These are phyloP conservation scores for Boechera divaricarpa DNA, from an alignment of 345 rosid genomes.

Conservation along the genomic window DNA sequence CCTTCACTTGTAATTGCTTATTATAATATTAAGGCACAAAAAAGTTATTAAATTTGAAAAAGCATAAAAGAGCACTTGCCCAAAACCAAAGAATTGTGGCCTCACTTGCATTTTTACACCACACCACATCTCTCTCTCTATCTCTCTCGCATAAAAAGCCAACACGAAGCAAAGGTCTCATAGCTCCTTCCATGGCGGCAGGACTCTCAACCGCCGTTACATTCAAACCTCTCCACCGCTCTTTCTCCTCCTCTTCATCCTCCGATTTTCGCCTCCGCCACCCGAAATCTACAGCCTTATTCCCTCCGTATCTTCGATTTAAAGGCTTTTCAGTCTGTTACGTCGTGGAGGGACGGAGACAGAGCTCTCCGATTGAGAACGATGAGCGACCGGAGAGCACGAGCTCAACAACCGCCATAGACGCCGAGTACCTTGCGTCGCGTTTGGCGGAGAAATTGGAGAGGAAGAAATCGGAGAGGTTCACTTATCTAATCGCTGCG, in stretches of 20 bases:
- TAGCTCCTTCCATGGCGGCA: conserved; percentile 65
- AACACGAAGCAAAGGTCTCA: background rate
- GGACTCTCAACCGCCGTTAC: conserved; percentile 57
- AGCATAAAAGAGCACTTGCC: background rate
- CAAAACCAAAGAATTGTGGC: conserved; percentile 45
- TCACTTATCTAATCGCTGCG: conserved; percentile 79
- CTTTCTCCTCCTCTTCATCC: conserved; percentile 31
- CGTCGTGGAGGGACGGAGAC: conserved; percentile 64
- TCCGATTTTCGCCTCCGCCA: conserved; percentile 38
- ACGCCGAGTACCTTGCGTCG: conserved; percentile 43
- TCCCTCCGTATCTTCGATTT: conserved; percentile 39
- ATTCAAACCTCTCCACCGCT: conserved; percentile 50
- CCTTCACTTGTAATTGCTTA: conserved; percentile 24
- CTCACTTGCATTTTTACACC: conserved; percentile 47
- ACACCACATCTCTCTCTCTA: conserved; percentile 18
- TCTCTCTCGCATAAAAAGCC: background rate
- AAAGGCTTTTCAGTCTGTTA: conserved; percentile 57
- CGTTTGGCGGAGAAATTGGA: conserved; percentile 58
- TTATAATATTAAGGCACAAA: background rate
- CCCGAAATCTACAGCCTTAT: conserved; percentile 46
- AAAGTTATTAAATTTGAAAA: background rate
- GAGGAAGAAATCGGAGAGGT: conserved; percentile 81
- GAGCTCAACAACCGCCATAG: conserved; percentile 21
- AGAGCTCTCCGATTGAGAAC: conserved; percentile 44
- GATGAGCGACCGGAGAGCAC: conserved; percentile 17